Evolutionary conservation across 108 stramenopile genomes (phyloP), one percentile per base, ranked within the genome.

Genomic region (Nitzschia palea): DNA sequence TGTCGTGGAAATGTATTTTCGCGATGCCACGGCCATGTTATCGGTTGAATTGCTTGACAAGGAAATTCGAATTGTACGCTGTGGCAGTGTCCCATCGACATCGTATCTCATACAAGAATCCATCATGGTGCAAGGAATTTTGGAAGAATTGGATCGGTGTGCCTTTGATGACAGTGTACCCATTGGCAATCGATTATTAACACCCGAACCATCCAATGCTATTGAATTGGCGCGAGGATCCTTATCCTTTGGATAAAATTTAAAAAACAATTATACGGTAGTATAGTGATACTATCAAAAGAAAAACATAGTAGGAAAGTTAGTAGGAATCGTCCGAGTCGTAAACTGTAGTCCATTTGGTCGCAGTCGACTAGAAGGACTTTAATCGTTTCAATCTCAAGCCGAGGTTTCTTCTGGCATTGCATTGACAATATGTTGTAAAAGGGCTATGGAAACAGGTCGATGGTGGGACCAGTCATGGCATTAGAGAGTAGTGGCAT

Each of bases 61-160:
- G n/a, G 75, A 74, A 30, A 78, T 92, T 14, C 60, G 62, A 15
- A 78, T 92, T 26, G 74, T 81, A 62, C 77, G 90, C 33, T 57
- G 87, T 20, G 90, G 90, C 3, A 68, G 79, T 26, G 37, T 78
- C 0, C 90, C 90, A 29, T 89, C 90, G 9, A 88, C 75, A 51
- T 68, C 80, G 37, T 92, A 87, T 66, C 53, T 87, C 35, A 83
- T 87, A 73, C 84, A 89, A 63, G 90, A 92, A 57, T 77, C 87
- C 0, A 62, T 84, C 33, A 75, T 92, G 47, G 70, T 92, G 40
- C 71, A 92, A 52, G 54, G 37, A 50, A 14, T 34, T 4, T 23
- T 59, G 33, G 53, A 73, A 20, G 66, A 68, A 42, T 26, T 68
- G 17, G 23, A 67, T 22, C 32, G 27, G 28, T 63, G 61, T 34